Evolutionary conservation across 2,329 filamentous ascomycete species (phyloP), one percentile per base, ranked within the genome.

Genomic region (Dactylellina parvicollis): DNA sequence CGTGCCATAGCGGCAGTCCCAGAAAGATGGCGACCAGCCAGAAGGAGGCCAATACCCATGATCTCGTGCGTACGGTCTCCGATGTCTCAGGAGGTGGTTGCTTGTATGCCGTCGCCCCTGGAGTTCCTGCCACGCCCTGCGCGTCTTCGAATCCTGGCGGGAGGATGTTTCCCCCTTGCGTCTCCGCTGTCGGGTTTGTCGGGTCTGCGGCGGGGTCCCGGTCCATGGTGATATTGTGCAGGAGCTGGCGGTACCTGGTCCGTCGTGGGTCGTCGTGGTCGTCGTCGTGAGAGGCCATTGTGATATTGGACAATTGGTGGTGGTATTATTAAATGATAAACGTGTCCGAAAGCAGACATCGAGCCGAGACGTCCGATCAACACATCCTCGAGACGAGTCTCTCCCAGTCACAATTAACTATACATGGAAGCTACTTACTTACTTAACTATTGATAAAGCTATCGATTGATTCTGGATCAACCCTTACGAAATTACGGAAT

Each of bases 1-100:
- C 89, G 88, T 92, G 96, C 95, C 95, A 99, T 86, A 96, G 89
- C 66, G 95, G 95, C 76, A 99, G 81, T 1, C 95, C 95, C 4
- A 99, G 82, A 28, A 90, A 86, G 4, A 96, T 80, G 4, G 96
- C 91, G 36, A 98, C 88, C 3, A 88, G 83, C 95, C 95, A 99
- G 81, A 97, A 98, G 7, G 94, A 94, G 74, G 91, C 80, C 75
- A 99, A 88, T 55, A 98, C 90, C 75, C 85, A 84, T 50, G 87
- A 87, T 61, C 95, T 89, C 67, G 89, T 87, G 79, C 86, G 87
- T 56, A 89, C 83, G 75, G 90, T 88, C 76, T 89, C 85, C 18
- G 86, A 82, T 75, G 87, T 89, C 83, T 98, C 93, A 28, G 92
- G 89, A 36, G 93, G 92, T n/a, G 91, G 90, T 54, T 65, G 50